Evolutionary conservation across 495 filamentous ascomycete genomes (phyloP).

Genomic region (Penicillium antarcticum): DNA sequence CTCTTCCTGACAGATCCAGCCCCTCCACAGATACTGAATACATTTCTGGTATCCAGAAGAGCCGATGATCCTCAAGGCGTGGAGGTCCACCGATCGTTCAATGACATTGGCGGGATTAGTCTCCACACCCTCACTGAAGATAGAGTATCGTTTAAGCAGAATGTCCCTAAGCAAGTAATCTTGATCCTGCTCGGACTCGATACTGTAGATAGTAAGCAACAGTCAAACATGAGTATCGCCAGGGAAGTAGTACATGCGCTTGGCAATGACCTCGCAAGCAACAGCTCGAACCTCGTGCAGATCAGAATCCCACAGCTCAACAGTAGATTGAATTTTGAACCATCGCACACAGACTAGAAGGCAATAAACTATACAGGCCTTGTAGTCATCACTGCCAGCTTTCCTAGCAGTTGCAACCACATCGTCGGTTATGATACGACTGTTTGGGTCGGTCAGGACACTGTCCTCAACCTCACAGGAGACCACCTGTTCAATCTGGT

Average conservation of each 20-base stretch:
- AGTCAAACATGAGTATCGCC: neutral
- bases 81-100: slow-evolving; percentile 88
- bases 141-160: slow-evolving; percentile 88
- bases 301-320: slow-evolving; percentile 89
- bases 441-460: slow-evolving; percentile 72
- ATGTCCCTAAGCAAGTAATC: slow-evolving; percentile 73
- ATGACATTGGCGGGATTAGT: slow-evolving; percentile 79
- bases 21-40: slow-evolving; percentile 85
- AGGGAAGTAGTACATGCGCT: slow-evolving; percentile 57
- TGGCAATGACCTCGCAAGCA: slow-evolving; percentile 96
- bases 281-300: slow-evolving; percentile 73
- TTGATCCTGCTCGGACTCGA: slow-evolving; percentile 77
- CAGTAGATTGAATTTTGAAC: slow-evolving; percentile 77
- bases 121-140: slow-evolving; percentile 66
- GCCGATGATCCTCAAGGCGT: slow-evolving; percentile 81
- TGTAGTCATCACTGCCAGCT: slow-evolving; percentile 74
- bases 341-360: slow-evolving; percentile 85
- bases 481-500: slow-evolving; percentile 84
- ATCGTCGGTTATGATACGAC: slow-evolving; percentile 72
- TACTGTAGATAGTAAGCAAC: slow-evolving; percentile 42
- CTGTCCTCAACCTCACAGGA: slow-evolving; percentile 79
- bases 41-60: slow-evolving; percentile 95
- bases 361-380: slow-evolving; percentile 78
- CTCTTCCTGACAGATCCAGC: slow-evolving; percentile 94
- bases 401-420: slow-evolving; percentile 76